phyloP scores from a whole-genome alignment of 2,329 filamentous ascomycete genomes.

The Daldinia sp. region DNA sequence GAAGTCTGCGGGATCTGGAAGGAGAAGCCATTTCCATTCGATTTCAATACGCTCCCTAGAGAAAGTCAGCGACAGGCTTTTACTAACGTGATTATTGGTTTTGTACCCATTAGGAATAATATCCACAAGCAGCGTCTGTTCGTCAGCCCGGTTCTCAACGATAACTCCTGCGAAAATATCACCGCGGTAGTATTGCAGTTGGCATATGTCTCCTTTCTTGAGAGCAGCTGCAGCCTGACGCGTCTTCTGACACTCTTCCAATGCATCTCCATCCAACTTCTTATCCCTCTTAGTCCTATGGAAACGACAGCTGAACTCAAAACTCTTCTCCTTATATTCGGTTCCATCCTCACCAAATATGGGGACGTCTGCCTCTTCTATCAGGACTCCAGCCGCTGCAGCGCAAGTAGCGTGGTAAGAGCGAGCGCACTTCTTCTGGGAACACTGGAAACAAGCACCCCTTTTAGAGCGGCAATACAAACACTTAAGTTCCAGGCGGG shows the following conservation, averaged over 20 bases:
- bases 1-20: slow-evolving; percentile 78
- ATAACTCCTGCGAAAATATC: slow-evolving; percentile 94
- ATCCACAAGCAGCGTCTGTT: slow-evolving; percentile 82
- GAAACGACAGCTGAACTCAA: slow-evolving; percentile 94
- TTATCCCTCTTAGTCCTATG: slow-evolving; percentile 89
- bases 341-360: slow-evolving; percentile 91
- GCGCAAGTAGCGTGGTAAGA: slow-evolving; percentile 97
- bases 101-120: slow-evolving; percentile 83
- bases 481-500: slow-evolving; percentile 90
- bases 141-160: slow-evolving; percentile 81
- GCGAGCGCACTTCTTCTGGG: slow-evolving; percentile 90
- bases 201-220: slow-evolving; percentile 80
- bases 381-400: slow-evolving; percentile 88
- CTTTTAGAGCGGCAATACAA: slow-evolving; percentile 94
- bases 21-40: slow-evolving; percentile 84
- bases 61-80: slow-evolving; percentile 56
- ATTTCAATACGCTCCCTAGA: slow-evolving; percentile 78
- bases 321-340: slow-evolving; percentile 91
- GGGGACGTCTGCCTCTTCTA: slow-evolving; percentile 87
- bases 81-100: slow-evolving; percentile 22
- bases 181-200: slow-evolving; percentile 84
- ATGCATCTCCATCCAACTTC: slow-evolving; percentile 73
- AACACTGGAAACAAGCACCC: slow-evolving; percentile 97
- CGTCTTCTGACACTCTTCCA: slow-evolving; percentile 79
- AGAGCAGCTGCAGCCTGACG: slow-evolving; percentile 75